Evolutionary conservation across 1,284 basidiomycete species (phyloP).

Genomic region (Sporisorium scitamineum): DNA sequence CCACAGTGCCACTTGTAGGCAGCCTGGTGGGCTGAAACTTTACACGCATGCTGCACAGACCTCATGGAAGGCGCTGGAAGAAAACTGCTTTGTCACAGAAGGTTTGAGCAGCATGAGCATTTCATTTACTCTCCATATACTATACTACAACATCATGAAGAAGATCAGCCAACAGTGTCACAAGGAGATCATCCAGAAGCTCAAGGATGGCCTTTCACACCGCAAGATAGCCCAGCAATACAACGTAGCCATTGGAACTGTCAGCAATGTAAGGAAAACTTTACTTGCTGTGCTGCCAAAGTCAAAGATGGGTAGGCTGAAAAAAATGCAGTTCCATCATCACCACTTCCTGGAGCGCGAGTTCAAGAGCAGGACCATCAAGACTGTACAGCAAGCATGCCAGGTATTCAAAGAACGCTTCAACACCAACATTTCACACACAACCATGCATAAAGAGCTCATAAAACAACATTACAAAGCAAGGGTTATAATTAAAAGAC

Average conservation of each 20-base stretch:
- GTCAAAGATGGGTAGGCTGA: not conserved
- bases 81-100: not conserved
- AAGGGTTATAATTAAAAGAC: not conserved
- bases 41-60: not conserved
- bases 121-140: not conserved
- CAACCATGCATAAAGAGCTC: not conserved
- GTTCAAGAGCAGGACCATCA: constrained; percentile 4
- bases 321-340: constrained; percentile 5
- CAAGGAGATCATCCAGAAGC: constrained; percentile 6
- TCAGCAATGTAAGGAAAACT: not conserved
- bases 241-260: not conserved
- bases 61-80: not conserved
- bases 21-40: not conserved
- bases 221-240: constrained; percentile 3
- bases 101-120: not conserved
- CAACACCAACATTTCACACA: not conserved
- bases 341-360: constrained; percentile 11
- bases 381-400: constrained; percentile 7
- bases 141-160: not conserved
- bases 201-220: constrained; percentile 9
- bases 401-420: constrained; percentile 2
- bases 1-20: not conserved
- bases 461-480: not conserved
- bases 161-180: constrained; percentile 7
- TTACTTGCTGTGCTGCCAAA: not conserved